Evolutionary conservation across 805 yeast species (phyloP).

Genomic region (Komagataella ulmi): DNA sequence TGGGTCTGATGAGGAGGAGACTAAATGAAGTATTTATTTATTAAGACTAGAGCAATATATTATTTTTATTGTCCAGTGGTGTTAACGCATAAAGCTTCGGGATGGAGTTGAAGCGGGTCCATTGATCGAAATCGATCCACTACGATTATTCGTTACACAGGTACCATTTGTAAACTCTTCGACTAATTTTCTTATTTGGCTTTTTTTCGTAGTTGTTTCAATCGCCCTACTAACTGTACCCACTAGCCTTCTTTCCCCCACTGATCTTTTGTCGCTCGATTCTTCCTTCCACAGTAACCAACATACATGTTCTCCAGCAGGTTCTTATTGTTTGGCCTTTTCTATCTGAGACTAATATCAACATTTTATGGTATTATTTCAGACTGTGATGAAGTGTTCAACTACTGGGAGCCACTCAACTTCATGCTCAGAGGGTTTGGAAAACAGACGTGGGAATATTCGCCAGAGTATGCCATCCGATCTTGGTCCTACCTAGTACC

Average conservation of each 20-base stretch:
- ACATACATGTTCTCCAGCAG: not conserved
- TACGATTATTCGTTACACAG: too few relatives aligned
- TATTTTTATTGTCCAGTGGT: not conserved
- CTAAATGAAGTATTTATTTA: not conserved
- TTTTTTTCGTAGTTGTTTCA: too few relatives aligned
- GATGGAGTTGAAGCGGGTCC: not conserved
- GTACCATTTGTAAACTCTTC: too few relatives aligned
- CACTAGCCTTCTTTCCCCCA: not conserved
- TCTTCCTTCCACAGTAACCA: not conserved
- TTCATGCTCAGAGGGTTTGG: slow-evolving; percentile 70
- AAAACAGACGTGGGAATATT: slow-evolving; percentile 93
- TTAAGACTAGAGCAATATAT: not conserved
- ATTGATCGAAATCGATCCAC: not conserved
- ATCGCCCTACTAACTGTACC: not conserved
- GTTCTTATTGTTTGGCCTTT: not conserved
- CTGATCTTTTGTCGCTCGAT: not conserved
- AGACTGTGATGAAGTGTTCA: slow-evolving; percentile 88
- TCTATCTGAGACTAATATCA: slow-evolving; percentile 20
- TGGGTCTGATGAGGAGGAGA: not conserved
- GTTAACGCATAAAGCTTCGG: not conserved
- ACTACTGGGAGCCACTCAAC: slow-evolving; percentile 92
- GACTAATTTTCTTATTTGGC: too few relatives aligned
- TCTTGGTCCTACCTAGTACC: slow-evolving; percentile 70
- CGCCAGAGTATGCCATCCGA: slow-evolving; percentile 78
- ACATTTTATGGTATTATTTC: slow-evolving; percentile 56